Base-by-base conservation (phyloP, 2,329 filamentous ascomycete genomes). In the Lizonia empirigonia region DNA sequence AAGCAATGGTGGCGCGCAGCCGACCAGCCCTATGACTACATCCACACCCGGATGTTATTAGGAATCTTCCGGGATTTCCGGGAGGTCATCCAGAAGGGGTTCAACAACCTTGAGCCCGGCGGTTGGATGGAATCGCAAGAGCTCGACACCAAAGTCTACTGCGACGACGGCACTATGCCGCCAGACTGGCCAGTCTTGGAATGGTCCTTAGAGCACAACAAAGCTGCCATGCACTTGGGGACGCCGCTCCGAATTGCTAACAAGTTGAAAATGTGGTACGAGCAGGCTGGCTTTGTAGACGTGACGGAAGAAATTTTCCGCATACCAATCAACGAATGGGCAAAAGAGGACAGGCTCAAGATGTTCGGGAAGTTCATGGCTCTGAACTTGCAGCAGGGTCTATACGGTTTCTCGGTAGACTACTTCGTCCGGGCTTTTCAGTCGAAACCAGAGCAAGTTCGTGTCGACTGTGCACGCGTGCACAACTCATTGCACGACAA, bases 41-140 rank as follows among this genome's bases (percentile, higher is more conserved):
- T 88, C 50, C 85, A 86, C 68, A 78, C 82, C 2, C 78, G 82
- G 35, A 75, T 83, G 60, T 77, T 88, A 71, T 75, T 77, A 2
- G 85, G 85, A 16, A 78, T 79, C 38, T 80, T 87, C 55, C 69
- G 75, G 1, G 79, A 85, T 58, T 88, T 84, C 74, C 74, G 76
- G 16, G 70, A 77, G 9, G 71, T 88, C 7, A 79, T 87, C 52
- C 67, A 68, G 10, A 80, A 83, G 50, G 69, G 78, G 0, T 82
- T 72, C 54, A 70, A 71, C 45, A 79, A 84, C 51, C 69, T 84
- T 16, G 80, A 79, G 56, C 83, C 85, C 0, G 84, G 84, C 8
- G 81, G 80, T 3, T 85, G 65, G 63, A 73, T 77, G 69, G 74
- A 77, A 45, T 76, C 72, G 1, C 74, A 76, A 51, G 75, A 77